Percentiles rank a stretch among this genome's conserved stretches.
Evolutionary conservation across 495 filamentous ascomycete species (phyloP).

Genomic region (Geoglossum glabrum): DNA sequence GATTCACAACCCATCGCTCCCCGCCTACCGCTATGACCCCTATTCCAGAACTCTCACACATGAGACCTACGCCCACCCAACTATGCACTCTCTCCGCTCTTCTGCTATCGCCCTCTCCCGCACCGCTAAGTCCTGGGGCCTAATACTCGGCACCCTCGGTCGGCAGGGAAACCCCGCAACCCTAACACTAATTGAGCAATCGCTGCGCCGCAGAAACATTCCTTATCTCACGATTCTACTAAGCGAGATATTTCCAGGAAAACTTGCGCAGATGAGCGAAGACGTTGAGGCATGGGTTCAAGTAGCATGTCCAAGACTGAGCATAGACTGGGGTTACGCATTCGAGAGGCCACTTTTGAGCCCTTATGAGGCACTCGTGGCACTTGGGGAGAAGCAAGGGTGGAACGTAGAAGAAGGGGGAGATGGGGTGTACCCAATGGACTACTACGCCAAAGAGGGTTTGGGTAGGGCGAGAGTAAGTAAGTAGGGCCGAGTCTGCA

Average conservation of each 20-base stretch:
- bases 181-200: constrained; percentile 62
- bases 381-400: constrained; percentile 50
- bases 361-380: constrained; percentile 86
- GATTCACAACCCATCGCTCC: constrained; percentile 85
- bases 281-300: constrained; percentile 97
- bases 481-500: not conserved
- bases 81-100: constrained; percentile 64
- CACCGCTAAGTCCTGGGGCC: constrained; percentile 53
- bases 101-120: constrained; percentile 58
- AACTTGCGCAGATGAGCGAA: constrained; percentile 64
- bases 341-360: constrained; percentile 76
- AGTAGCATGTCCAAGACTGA: constrained; percentile 81
- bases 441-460: constrained; percentile 88
- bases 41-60: constrained; percentile 81
- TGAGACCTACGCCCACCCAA: constrained; percentile 73
- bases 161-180: constrained; percentile 92
- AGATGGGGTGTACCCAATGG: constrained; percentile 70
- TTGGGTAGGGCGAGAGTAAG: constrained; percentile 47
- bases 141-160: constrained; percentile 83
- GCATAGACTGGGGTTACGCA: constrained; percentile 98
- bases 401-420: constrained; percentile 43
- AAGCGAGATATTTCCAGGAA: constrained; percentile 89
- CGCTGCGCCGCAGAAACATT: constrained; percentile 43
- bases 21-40: constrained; percentile 91
- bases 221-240: constrained; percentile 67